phyloP scores from a whole-genome alignment of 2,329 filamentous ascomycete genomes.

The Sporothrix brunneoviolacea region DNA sequence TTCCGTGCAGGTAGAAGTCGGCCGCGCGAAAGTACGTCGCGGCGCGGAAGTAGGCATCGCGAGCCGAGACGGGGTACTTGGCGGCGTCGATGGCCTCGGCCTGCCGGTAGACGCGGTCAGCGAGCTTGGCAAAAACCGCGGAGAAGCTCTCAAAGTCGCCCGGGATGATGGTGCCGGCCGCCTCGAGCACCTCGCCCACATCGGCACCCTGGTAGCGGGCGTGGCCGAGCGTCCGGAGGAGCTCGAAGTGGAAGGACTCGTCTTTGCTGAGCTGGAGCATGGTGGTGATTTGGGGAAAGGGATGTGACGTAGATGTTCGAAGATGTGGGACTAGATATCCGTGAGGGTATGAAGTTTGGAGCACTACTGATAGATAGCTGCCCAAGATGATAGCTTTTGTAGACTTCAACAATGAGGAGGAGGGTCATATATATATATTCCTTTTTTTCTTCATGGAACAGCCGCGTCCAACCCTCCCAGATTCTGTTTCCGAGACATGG shows the following conservation, averaged over 20 bases:
- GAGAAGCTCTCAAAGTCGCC: conserved; percentile 24
- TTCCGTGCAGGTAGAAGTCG: conserved; percentile 32
- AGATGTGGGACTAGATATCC: too few relatives aligned
- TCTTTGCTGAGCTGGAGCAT: conserved; percentile 23
- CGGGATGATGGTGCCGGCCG: conserved; percentile 22
- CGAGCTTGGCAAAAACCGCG: conserved; percentile 21
- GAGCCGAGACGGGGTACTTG: conserved; percentile 21
- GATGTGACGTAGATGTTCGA: too few relatives aligned
- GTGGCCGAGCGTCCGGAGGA: conserved; percentile 20
- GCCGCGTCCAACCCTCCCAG: too few relatives aligned
- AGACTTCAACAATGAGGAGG: too few relatives aligned
- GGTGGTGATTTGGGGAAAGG: too few relatives aligned
- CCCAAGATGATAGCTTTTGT: too few relatives aligned
- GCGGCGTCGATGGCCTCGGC: conserved; percentile 19
- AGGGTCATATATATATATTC: too few relatives aligned
- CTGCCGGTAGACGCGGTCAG: conserved; percentile 15
- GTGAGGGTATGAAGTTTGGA: too few relatives aligned
- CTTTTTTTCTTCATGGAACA: too few relatives aligned
- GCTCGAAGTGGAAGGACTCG: conserved; percentile 22
- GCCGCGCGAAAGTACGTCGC: conserved; percentile 31
- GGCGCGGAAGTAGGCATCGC: conserved; percentile 28
- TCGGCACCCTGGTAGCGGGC: conserved; percentile 23
- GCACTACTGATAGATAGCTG: too few relatives aligned
- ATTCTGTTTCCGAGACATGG: too few relatives aligned
- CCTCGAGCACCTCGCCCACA: conserved; percentile 24